Percentiles rank a stretch among this genome's conserved stretches.
These are phyloP conservation scores for Diplodia intermedia DNA, from an alignment of 2,329 filamentous ascomycete species.

Conservation along the genomic window DNA sequence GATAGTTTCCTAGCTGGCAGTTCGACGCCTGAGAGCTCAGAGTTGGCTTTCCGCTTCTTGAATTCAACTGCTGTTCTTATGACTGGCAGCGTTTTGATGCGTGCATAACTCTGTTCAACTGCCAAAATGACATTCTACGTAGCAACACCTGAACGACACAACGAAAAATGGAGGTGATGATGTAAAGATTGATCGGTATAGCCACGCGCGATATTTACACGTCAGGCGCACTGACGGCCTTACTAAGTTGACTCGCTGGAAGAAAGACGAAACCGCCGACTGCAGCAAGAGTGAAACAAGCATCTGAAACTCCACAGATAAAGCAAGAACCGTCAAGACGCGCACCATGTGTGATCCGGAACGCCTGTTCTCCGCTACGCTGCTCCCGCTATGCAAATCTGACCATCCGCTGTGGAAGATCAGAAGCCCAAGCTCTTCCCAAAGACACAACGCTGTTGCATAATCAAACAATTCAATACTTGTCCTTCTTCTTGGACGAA, in stretches of 20 bases:
- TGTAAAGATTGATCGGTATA: constrained; percentile 4
- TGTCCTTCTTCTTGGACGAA: constrained; percentile 39
- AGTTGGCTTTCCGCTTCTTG: constrained; percentile 74
- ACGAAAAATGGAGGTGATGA: neutral
- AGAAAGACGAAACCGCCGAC: constrained; percentile 14
- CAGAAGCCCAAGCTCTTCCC: constrained; percentile 4
- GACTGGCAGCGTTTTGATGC: too few species aligned
- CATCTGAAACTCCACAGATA: constrained; percentile 26
- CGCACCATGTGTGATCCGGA: constrained; percentile 25
- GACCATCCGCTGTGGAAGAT: constrained; percentile 3
- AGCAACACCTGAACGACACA: neutral
- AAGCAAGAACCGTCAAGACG: constrained; percentile 23
- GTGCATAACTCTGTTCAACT: neutral
- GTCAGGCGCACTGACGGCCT: neutral
- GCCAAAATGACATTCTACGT: neutral
- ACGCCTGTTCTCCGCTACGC: constrained; percentile 26
- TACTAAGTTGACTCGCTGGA: constrained; percentile 11
- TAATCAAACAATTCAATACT: constrained; percentile 18
- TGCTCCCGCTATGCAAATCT: constrained; percentile 32
- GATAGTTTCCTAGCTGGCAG: constrained; percentile 93
- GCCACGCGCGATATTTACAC: constrained; percentile 15
- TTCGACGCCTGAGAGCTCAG: constrained; percentile 98
- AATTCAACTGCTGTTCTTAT: too few species aligned
- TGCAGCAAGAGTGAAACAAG: constrained; percentile 23
- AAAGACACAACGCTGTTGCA: constrained; percentile 3